Conservation (phyloP, 2,329 filamentous ascomycete genomes). For the Dichotomopilus funicola region DNA sequence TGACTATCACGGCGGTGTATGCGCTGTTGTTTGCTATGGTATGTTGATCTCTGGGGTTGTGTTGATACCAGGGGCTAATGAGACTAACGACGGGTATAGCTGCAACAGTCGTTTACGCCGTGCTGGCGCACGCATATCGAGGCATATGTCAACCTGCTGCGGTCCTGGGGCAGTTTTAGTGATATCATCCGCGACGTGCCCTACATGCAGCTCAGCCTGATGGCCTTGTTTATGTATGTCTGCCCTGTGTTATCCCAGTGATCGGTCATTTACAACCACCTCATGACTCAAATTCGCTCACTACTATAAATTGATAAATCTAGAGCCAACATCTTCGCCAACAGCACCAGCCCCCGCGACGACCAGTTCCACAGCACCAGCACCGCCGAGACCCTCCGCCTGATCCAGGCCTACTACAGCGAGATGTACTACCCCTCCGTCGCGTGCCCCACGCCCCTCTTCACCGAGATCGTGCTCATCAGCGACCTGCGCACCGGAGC, state of each 20-base stretch:
- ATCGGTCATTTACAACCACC: background rate
- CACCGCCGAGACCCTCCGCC: conserved; percentile 12
- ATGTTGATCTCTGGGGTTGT: background rate
- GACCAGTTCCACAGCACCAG: conserved; percentile 9
- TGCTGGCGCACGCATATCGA: conserved; percentile 18
- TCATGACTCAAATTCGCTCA: background rate
- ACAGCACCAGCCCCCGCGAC: conserved; percentile 16
- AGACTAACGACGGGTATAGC: background rate
- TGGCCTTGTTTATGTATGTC: conserved; percentile 14
- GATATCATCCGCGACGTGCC: conserved; percentile 15
- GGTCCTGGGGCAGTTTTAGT: conserved; percentile 17
- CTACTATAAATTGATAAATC: background rate
- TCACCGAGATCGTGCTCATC: conserved; percentile 20
- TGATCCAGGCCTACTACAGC: conserved; percentile 17
- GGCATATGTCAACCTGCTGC: conserved; percentile 19
- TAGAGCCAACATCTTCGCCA: conserved; percentile 13
- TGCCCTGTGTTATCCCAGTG: background rate
- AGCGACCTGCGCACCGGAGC: conserved; percentile 21
- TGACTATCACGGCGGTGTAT: conserved; percentile 11
- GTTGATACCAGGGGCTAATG: background rate
- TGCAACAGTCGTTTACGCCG: conserved; percentile 14
- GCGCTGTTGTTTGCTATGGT: conserved; percentile 15
- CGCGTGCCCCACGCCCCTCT: conserved; percentile 18
- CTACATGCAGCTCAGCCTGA: conserved; percentile 7
- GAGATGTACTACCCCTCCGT: conserved; percentile 19